Conservation (phyloP, 148 eudicot species). For the Rhododendron ferrugineum region DNA sequence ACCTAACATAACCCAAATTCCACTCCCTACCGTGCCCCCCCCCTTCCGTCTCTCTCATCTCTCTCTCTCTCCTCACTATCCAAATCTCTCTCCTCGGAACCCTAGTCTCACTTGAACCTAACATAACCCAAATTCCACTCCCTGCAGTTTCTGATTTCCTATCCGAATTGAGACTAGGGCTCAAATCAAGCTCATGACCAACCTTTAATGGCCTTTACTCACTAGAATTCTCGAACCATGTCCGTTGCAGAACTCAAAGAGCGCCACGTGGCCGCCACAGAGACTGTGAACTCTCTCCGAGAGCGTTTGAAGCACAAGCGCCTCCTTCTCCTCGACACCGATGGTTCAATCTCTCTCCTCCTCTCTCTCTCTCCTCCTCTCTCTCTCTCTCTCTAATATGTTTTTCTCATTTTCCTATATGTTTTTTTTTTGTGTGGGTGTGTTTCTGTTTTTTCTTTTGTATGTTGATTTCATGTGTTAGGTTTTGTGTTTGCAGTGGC, state of each 20-base stretch:
- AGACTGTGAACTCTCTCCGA: conserved; percentile 59
- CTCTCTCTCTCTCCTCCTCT: too few relatives aligned
- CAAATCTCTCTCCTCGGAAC: background rate
- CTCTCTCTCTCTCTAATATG: background rate
- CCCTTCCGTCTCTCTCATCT: background rate
- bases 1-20: background rate
- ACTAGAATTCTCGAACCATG: conserved; percentile 20
- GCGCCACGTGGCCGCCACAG: conserved; percentile 67
- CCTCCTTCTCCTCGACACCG: conserved; percentile 70
- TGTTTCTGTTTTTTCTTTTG: background rate
- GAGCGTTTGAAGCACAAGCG: conserved; percentile 74
- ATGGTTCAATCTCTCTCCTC: conserved; percentile 33
- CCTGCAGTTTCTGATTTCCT: background rate
- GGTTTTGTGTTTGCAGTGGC: conserved; percentile 49
- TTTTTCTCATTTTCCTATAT: background rate
- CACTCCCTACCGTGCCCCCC: background rate
- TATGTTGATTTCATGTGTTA: background rate
- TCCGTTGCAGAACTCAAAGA: conserved; percentile 83
- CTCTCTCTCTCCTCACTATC: background rate
- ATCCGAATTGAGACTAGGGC: conserved; percentile 1
- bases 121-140: background rate
- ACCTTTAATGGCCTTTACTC: background rate
- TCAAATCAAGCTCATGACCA: background rate
- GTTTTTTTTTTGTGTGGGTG: background rate
- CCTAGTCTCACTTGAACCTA: background rate